Percentiles rank a stretch among this genome's conserved stretches.
phyloP scores from a whole-genome alignment of 2,329 filamentous ascomycete genomes.

The Botrytis byssoidea region DNA sequence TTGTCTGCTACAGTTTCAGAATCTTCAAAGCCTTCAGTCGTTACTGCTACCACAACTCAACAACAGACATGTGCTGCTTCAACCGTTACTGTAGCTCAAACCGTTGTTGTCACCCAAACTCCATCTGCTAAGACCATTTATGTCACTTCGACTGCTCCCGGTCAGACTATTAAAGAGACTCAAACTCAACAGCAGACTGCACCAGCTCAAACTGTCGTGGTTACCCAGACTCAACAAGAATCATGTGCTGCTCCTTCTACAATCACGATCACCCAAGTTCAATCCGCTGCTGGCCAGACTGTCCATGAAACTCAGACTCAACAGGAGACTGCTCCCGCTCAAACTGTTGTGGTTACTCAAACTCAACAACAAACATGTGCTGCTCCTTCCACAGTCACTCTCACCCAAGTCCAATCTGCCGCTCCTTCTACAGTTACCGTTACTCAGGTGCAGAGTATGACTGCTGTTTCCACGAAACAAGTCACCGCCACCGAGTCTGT shows the following conservation, averaged over 20 bases:
- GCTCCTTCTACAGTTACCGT: neutral
- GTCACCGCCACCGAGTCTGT: neutral
- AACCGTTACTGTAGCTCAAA: neutral
- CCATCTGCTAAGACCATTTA: neutral
- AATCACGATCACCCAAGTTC: neutral
- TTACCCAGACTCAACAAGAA: neutral
- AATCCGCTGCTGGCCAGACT: neutral
- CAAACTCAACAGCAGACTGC: neutral
- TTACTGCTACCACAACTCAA: conserved; percentile 8
- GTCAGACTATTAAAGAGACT: neutral
- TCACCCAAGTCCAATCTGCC: neutral
- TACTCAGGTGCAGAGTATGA: neutral
- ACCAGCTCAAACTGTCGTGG: neutral
- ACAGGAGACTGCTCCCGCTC: neutral
- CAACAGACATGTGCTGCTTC: neutral
- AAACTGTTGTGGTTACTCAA: neutral
- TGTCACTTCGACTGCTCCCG: neutral
- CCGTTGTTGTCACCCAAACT: neutral
- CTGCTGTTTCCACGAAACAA: neutral
- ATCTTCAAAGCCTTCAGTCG: neutral
- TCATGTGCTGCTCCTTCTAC: neutral
- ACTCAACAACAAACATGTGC: neutral
- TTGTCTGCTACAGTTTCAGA: neutral
- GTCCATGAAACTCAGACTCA: neutral
- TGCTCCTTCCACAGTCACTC: neutral